Conservation (phyloP, 129 eudicot species). For the Lactuca saligna region DNA sequence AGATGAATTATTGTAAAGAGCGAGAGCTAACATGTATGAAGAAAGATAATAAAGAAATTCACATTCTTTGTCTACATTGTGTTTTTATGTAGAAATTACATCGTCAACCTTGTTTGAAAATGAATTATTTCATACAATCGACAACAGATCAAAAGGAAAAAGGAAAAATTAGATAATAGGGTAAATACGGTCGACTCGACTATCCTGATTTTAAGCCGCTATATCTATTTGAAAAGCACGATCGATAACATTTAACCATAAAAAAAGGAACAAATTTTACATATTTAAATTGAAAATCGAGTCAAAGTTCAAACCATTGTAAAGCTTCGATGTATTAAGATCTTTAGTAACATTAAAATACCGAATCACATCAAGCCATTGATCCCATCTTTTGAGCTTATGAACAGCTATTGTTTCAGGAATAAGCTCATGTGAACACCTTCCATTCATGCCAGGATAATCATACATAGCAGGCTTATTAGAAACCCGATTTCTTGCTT, state of each 20-base stretch:
- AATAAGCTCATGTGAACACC: constrained; percentile 75
- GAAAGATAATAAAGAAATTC: constrained; percentile 23
- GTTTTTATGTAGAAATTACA: constrained; percentile 21
- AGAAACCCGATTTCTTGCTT: constrained; percentile 66
- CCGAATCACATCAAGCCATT: constrained; percentile 57
- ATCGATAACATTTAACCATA: background rate
- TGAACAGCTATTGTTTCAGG: constrained; percentile 72
- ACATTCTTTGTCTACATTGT: constrained; percentile 22
- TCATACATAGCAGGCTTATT: constrained; percentile 77
- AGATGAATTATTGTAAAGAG: constrained; percentile 10
- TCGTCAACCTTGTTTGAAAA: background rate
- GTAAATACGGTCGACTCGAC: no score
- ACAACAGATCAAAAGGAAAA: no score
- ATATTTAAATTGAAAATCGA: constrained; percentile 4
- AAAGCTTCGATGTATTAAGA: constrained; percentile 37
- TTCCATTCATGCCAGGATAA: constrained; percentile 72
- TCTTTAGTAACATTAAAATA: constrained; percentile 64
- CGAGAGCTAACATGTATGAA: constrained; percentile 21
- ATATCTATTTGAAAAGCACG: no score
- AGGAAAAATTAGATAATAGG: no score
- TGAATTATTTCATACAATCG: background rate
- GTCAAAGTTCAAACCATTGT: constrained; percentile 25
- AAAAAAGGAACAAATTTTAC: background rate
- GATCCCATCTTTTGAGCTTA: constrained; percentile 70
- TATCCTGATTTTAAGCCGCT: no score